phyloP scores from a whole-genome alignment of 2,329 filamentous ascomycete genomes.

The Hirsutella thompsonii region DNA sequence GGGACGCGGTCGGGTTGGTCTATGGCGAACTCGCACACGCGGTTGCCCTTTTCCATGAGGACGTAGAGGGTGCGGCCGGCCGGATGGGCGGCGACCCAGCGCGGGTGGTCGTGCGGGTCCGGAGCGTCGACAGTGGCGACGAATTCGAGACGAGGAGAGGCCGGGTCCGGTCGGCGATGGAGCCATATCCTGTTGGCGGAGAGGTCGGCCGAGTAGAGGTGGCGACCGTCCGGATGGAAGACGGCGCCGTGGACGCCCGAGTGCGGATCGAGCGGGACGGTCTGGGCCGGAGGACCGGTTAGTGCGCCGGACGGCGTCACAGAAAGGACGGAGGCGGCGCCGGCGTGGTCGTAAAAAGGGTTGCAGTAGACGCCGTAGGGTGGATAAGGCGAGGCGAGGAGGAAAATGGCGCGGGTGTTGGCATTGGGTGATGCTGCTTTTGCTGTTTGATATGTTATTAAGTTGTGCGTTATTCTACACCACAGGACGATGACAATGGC shows the following conservation, averaged over 20 bases:
- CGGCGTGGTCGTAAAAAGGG: slow-evolving; percentile 79
- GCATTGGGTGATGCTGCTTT: slow-evolving; percentile 55
- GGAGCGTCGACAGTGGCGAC: slow-evolving; percentile 65
- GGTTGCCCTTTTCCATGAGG: slow-evolving; percentile 83
- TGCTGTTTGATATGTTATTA: slow-evolving; percentile 32
- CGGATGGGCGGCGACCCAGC: slow-evolving; percentile 79
- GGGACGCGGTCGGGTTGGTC: slow-evolving; percentile 62
- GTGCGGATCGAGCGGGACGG: slow-evolving; percentile 57
- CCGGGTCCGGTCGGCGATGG: slow-evolving; percentile 50
- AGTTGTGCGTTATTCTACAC: slow-evolving; percentile 3
- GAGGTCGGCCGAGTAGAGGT: slow-evolving; percentile 70
- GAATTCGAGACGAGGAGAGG: slow-evolving; percentile 38
- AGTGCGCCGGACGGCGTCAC: slow-evolving; percentile 44
- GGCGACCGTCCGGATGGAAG: slow-evolving; percentile 59
- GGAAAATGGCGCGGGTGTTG: slow-evolving; percentile 81
- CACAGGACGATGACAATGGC: not conserved
- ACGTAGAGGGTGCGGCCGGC: slow-evolving; percentile 69
- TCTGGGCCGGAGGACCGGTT: slow-evolving; percentile 52
- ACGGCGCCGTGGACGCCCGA: slow-evolving; percentile 75
- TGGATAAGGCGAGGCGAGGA: slow-evolving; percentile 63
- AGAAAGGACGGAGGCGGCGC: slow-evolving; percentile 66
- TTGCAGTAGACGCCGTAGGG: slow-evolving; percentile 81
- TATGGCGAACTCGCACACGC: slow-evolving; percentile 69
- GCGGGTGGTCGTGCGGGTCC: slow-evolving; percentile 59
- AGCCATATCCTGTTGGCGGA: slow-evolving; percentile 74